A percentile compares a stretch with the other conserved stretches of the same genome.
phyloP scores from a whole-genome alignment of 2,329 filamentous ascomycete genomes.

The Aspergillus fructus region DNA sequence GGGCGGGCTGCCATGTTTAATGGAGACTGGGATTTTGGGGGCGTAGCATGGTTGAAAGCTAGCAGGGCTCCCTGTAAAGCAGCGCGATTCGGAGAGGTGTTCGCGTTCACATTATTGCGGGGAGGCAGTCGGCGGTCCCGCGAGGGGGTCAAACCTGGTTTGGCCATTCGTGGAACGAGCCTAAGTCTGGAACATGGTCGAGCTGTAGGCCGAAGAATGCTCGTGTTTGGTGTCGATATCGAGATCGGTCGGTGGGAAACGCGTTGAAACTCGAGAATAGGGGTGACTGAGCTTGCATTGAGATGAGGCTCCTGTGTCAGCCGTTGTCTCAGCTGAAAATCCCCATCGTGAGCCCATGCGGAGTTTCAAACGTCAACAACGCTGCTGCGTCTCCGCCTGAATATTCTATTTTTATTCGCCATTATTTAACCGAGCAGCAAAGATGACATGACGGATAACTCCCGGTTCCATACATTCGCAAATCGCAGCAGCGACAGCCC shows the following conservation, averaged over 20 bases:
- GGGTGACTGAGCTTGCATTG: not conserved
- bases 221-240: not conserved
- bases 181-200: conserved; percentile 6
- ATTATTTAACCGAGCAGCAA: not conserved
- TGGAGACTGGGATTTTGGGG: conserved; percentile 21
- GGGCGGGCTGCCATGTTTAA: conserved; percentile 19
- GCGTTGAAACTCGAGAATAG: not conserved
- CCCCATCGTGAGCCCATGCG: not conserved
- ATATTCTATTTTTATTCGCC: not conserved
- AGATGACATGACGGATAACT: too few relatives aligned
- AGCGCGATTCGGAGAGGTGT: conserved; percentile 9
- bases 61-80: conserved; percentile 39
- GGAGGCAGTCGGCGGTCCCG: conserved; percentile 28
- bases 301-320: not conserved
- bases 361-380: not conserved
- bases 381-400: not conserved
- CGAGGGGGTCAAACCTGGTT: conserved; percentile 20
- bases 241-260: not conserved
- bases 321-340: not conserved
- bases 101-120: conserved; percentile 20
- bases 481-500: too few relatives aligned
- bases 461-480: too few relatives aligned
- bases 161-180: conserved; percentile 32
- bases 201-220: not conserved
- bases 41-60: conserved; percentile 30